Evolutionary conservation across 139 green algal genomes (phyloP).

Genomic region (Pseudopediastrum boryanum): DNA sequence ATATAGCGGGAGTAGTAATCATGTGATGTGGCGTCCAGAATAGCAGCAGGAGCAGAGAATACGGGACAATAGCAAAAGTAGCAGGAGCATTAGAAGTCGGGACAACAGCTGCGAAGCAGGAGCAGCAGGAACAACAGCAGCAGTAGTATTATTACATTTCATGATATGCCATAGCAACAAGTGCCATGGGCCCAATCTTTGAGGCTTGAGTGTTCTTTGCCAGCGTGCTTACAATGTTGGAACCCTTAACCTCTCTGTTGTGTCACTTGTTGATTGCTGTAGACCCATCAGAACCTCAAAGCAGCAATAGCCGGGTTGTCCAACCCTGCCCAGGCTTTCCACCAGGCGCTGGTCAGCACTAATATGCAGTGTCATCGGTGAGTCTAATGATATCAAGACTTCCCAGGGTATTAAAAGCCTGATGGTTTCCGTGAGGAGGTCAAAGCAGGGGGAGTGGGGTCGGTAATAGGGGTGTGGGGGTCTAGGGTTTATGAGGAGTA

Average conservation of each 20-base stretch:
- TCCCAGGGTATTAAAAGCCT: neutral
- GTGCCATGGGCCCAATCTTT: no score
- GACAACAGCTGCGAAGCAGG: neutral
- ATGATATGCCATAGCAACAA: neutral
- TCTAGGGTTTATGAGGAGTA: neutral
- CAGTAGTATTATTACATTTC: neutral
- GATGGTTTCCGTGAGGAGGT: no score
- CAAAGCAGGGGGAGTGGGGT: neutral
- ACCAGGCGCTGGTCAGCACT: constrained; percentile 70
- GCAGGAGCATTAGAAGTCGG: neutral
- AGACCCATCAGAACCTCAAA: no score
- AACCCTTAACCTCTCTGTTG: no score
- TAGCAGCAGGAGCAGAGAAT: neutral
- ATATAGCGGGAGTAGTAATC: neutral
- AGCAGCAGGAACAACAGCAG: neutral
- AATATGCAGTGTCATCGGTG: constrained; percentile 83
- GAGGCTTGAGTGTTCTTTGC: no score
- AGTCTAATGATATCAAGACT: neutral
- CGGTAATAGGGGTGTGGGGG: neutral
- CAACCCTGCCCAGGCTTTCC: constrained; percentile 53
- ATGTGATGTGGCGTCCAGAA: neutral
- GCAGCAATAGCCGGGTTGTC: no score
- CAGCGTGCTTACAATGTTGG: no score
- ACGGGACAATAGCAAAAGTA: neutral
- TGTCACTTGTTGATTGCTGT: no score